Conservation (phyloP, 2,329 filamentous ascomycete species). For the Lachnellula cervina region DNA sequence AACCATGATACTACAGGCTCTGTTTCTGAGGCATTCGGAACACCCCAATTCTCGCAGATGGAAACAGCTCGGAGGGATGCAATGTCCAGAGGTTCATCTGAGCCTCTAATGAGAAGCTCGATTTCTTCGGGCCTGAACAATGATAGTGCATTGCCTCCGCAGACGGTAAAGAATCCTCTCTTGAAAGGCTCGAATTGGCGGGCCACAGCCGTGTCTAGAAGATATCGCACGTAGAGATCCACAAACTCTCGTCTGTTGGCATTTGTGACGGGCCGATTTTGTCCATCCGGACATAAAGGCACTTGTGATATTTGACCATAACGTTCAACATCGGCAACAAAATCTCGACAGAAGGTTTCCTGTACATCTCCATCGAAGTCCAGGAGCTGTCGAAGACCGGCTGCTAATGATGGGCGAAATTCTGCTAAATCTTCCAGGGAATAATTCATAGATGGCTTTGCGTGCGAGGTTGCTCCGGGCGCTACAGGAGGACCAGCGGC, state of each 20-base stretch:
- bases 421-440: slow-evolving; percentile 79
- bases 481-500: slow-evolving; percentile 64
- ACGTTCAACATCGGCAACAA: slow-evolving; percentile 69
- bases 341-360: slow-evolving; percentile 73
- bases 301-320: slow-evolving; percentile 66
- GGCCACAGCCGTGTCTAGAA: slow-evolving; percentile 71
- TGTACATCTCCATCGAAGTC: slow-evolving; percentile 84
- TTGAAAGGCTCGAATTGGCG: slow-evolving; percentile 93
- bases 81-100: slow-evolving; percentile 78
- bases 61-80: slow-evolving; percentile 70
- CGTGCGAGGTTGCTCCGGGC: slow-evolving; percentile 49
- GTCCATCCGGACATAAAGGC: slow-evolving; percentile 70
- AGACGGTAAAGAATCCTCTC: slow-evolving; percentile 88
- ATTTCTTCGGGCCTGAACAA: slow-evolving; percentile 90
- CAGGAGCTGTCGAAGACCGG: slow-evolving; percentile 69
- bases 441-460: slow-evolving; percentile 62
- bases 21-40: slow-evolving; percentile 46
- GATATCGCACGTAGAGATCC: slow-evolving; percentile 73
- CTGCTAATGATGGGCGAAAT: slow-evolving; percentile 70
- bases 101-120: slow-evolving; percentile 78
- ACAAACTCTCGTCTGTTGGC: slow-evolving; percentile 81
- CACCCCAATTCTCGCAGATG: slow-evolving; percentile 75
- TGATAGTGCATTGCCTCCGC: slow-evolving; percentile 79
- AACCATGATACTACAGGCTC: slow-evolving; percentile 78
- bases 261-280: slow-evolving; percentile 74